A percentile compares a stretch with the other conserved stretches of the same genome.
Evolutionary conservation across 148 eudicot genomes (phyloP).

Genomic region (Bassia scoparia): DNA sequence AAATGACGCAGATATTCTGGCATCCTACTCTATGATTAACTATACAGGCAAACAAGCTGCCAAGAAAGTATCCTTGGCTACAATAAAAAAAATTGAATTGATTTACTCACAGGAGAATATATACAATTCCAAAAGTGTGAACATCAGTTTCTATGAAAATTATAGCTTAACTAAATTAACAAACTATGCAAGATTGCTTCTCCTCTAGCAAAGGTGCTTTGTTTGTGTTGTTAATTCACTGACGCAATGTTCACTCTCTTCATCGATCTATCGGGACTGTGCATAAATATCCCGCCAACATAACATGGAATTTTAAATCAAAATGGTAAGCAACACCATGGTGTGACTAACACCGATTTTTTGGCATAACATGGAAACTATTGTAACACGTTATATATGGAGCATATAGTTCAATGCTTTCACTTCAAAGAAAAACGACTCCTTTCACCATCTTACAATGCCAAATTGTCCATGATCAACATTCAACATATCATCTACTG

Average conservation of each 20-base stretch:
- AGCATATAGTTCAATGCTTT: too few species aligned
- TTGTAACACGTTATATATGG: background rate
- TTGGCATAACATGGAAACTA: background rate
- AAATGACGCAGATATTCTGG: background rate
- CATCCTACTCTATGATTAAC: conserved; percentile 5
- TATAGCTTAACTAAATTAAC: conserved; percentile 2
- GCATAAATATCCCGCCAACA: conserved; percentile 32
- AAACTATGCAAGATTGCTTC: conserved; percentile 5
- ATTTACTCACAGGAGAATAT: conserved; percentile 20
- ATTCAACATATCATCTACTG: background rate
- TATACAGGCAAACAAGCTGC: conserved; percentile 8
- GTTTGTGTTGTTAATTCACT: background rate
- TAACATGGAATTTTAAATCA: conserved; percentile 5
- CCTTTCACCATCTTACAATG: background rate
- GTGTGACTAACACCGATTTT: background rate
- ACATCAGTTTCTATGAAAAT: background rate
- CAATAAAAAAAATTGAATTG: conserved; percentile 14
- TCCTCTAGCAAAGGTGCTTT: conserved; percentile 16
- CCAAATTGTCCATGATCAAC: background rate
- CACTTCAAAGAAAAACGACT: too few species aligned
- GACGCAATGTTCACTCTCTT: conserved; percentile 15
- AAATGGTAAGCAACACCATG: background rate
- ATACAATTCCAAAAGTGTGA: conserved; percentile 21
- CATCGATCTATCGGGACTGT: conserved; percentile 26
- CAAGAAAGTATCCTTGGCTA: background rate